Evolutionary conservation across 805 yeast species (phyloP), one percentile per base, ranked within the genome.

Genomic region (Saccharomycopsis babjevae): DNA sequence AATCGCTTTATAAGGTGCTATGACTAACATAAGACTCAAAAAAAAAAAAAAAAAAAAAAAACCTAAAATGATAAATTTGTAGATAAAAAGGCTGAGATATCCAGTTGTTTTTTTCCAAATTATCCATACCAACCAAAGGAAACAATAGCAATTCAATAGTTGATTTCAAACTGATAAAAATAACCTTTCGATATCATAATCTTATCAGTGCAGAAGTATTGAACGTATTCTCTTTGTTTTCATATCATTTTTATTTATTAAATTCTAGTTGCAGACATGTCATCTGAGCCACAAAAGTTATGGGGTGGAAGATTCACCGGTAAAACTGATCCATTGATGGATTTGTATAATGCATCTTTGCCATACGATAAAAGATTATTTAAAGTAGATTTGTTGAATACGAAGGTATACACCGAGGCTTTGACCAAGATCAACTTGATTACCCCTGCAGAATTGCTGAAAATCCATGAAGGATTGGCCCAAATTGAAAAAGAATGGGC

Each of bases 291-390:
- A 38, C 59, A 57, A 59, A 92, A 85, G 73, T 78, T 93, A 66
- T 93, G 99, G 99, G 99, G 99, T 69, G 99, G 98, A 69, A 83
- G 99, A 74, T 93, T 93, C 76, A 93, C 97, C 63, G 98, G 96
- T 56, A 93, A 93, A 65, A 85, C 96, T 34, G 99, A 94, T 69
- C 99, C 99, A 2, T 77, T 94, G 70, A 94, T 94, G 99, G 96
- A 94, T 71, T 79, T 93, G 59, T 94, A 96, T 79, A 94, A 94
- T 75, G 97, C 97, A 1, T 93, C 98, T 0, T 77, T 94, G 66
- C 98, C 99, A 1, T 94, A 94, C 70, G 99, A 94, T 74, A 81
- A 93, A 76, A 86, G 82, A 70, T 94, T 94, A 98, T 94, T 86
- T 76, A 85, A 83, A 54, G 98, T 96, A 15, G 99, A 94, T 74